Conservation (phyloP, 2,329 filamentous ascomycete species). For the Epicoccum sorghinum region DNA sequence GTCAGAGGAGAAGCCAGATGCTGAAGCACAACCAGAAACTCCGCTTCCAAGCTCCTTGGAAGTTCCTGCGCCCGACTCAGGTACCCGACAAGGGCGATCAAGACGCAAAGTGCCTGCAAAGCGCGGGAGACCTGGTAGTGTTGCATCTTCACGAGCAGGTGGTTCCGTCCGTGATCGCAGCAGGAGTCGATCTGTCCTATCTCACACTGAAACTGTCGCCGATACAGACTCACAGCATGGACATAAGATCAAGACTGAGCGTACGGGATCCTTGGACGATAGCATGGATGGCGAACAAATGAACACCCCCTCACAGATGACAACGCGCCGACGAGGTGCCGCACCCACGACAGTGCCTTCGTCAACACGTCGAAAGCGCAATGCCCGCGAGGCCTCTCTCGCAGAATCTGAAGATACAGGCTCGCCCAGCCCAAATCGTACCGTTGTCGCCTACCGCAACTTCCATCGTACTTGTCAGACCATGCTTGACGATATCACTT, state of each 20-base stretch:
- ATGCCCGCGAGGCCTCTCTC: conserved; percentile 39
- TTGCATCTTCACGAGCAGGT: conserved; percentile 54
- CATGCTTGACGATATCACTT: conserved; percentile 58
- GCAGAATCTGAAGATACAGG: conserved; percentile 40
- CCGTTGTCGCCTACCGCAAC: conserved; percentile 55
- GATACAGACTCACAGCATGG: conserved; percentile 49
- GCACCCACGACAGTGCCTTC: conserved; percentile 30
- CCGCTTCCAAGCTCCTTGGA: conserved; percentile 25
- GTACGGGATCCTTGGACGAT: conserved; percentile 51
- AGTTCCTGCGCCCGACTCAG: conserved; percentile 31
- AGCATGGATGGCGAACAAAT: conserved; percentile 45
- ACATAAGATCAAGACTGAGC: conserved; percentile 55
- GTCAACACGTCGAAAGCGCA: conserved; percentile 51
- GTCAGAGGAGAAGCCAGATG: conserved; percentile 18
- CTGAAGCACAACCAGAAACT: conserved; percentile 19
- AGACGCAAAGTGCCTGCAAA: conserved; percentile 39
- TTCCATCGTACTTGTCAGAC: conserved; percentile 56
- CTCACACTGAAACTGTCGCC: conserved; percentile 51
- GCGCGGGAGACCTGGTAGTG: conserved; percentile 47
- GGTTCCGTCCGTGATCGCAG: conserved; percentile 53
- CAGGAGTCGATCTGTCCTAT: conserved; percentile 56
- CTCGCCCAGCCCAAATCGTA: conserved; percentile 33
- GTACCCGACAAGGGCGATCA: conserved; percentile 38
- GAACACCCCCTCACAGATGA: conserved; percentile 39
- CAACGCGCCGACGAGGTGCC: conserved; percentile 38